Evolutionary conservation across 2,329 filamentous ascomycete species (phyloP).

Genomic region (Aureobasidium sp.): DNA sequence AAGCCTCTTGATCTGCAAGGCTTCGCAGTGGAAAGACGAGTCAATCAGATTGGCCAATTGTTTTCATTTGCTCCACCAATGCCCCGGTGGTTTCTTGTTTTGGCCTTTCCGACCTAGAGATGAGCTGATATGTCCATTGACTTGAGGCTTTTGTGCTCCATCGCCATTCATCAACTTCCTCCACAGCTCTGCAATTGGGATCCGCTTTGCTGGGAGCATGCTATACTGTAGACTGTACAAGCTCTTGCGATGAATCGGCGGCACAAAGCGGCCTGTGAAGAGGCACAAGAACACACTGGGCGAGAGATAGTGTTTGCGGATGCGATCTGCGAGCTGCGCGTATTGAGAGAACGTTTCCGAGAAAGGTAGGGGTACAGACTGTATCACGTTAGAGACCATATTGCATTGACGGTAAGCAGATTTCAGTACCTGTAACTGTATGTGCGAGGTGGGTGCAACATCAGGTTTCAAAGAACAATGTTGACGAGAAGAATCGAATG

Average conservation of each 20-base stretch:
- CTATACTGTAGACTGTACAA: slow-evolving; percentile 96
- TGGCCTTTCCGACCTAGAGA: slow-evolving; percentile 1
- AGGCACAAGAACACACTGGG: slow-evolving; percentile 82
- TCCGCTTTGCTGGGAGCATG: slow-evolving; percentile 80
- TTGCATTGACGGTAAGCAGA: background rate
- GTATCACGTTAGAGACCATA: slow-evolving; percentile 1
- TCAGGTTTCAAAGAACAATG: background rate
- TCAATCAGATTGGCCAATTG: background rate
- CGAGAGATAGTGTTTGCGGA: slow-evolving; percentile 91
- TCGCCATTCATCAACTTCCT: slow-evolving; percentile 6
- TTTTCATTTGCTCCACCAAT: slow-evolving; percentile 12
- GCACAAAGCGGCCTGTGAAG: slow-evolving; percentile 83
- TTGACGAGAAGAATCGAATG: slow-evolving; percentile 13
- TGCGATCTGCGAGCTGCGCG: slow-evolving; percentile 84
- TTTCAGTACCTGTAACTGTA: slow-evolving; percentile 67
- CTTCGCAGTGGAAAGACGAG: too few species aligned
- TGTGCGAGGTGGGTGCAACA: slow-evolving; percentile 63
- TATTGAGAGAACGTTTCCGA: slow-evolving; percentile 97
- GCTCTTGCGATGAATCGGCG: slow-evolving; percentile 88
- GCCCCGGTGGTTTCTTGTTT: slow-evolving; percentile 4
- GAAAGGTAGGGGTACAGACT: slow-evolving; percentile 84
- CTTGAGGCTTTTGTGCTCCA: background rate
- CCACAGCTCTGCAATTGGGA: slow-evolving; percentile 83
- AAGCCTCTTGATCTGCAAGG: background rate
- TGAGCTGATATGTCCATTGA: background rate